Evolutionary conservation across 2,329 filamentous ascomycete genomes (phyloP).

Genomic region (Neofusicoccum kwambonambiense): DNA sequence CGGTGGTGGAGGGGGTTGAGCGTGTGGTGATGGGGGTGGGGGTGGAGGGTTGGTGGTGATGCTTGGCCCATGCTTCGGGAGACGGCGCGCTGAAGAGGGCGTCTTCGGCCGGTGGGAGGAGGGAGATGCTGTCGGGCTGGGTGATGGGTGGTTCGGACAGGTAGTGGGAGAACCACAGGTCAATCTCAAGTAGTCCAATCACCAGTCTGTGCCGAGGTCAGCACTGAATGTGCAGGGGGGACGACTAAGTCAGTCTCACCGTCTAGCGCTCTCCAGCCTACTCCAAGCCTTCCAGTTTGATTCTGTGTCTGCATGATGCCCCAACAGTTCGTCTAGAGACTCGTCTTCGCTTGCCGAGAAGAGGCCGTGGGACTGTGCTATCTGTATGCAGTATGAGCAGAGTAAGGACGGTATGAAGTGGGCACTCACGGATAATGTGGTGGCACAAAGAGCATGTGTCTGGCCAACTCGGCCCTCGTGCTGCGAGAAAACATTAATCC

Average conservation of each 20-base stretch:
- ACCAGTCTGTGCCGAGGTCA: too few species aligned
- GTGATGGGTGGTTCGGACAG: constrained; percentile 22
- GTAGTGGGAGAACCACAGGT: constrained; percentile 51
- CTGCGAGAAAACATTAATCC: neutral
- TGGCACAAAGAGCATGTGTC: neutral
- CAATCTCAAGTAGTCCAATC: constrained; percentile 44
- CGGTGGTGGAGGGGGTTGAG: neutral
- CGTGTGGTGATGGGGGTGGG: neutral
- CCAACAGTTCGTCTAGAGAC: neutral
- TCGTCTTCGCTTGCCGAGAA: neutral
- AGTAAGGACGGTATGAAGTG: neutral
- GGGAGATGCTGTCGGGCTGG: neutral
- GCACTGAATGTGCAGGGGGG: too few species aligned
- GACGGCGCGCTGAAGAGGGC: neutral
- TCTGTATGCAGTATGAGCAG: neutral
- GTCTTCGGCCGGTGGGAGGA: neutral
- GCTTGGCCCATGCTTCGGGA: neutral
- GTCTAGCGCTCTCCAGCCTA: constrained; percentile 52
- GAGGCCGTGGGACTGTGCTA: neutral
- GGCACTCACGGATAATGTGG: neutral
- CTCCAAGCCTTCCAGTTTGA: constrained; percentile 53
- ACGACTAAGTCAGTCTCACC: constrained; percentile 26
- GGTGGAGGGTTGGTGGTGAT: neutral
- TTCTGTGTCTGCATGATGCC: neutral
- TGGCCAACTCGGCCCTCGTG: neutral